A percentile compares a stretch with the other conserved stretches of the same genome.
Evolutionary conservation across 176 grass and related monocot species (phyloP).

Genomic region (Ensete glaucum): DNA sequence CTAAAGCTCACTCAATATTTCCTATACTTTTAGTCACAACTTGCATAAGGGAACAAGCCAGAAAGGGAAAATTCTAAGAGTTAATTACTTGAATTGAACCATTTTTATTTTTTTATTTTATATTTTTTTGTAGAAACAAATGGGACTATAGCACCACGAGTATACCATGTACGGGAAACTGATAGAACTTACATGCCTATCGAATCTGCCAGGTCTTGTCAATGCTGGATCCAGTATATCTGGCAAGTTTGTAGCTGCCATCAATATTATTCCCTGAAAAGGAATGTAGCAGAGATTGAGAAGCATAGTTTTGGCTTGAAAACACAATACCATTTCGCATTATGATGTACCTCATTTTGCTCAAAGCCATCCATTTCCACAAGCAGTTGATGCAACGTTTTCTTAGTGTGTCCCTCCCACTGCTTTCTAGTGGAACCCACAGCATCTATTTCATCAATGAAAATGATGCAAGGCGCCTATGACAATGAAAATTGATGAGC

Average conservation of each 20-base stretch:
- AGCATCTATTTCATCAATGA: constrained; percentile 99
- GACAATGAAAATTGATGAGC: constrained; percentile 4
- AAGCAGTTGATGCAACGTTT: constrained; percentile 98
- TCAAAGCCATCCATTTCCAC: constrained; percentile 99
- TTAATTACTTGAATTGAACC: not conserved
- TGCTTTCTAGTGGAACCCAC: constrained; percentile 97
- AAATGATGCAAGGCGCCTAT: constrained; percentile 98
- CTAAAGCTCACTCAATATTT: too few species aligned
- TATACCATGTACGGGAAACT: not conserved
- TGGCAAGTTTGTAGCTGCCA: constrained; percentile 97
- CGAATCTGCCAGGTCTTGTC: constrained; percentile 97
- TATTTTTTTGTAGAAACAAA: not conserved
- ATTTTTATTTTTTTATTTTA: not conserved
- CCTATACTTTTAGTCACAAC: too few species aligned
- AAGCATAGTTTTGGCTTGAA: not conserved
- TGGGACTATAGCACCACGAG: not conserved
- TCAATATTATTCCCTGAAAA: constrained; percentile 91
- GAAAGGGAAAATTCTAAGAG: not conserved
- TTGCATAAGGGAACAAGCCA: not conserved
- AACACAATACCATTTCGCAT: constrained; percentile 2
- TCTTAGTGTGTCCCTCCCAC: constrained; percentile 99
- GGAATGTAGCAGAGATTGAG: constrained; percentile 15
- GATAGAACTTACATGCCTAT: constrained; percentile 94
- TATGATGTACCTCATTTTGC: constrained; percentile 79
- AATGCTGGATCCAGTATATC: constrained; percentile 98